Conservation (phyloP, 148 eudicot genomes). For the Camellia granthamiana region DNA sequence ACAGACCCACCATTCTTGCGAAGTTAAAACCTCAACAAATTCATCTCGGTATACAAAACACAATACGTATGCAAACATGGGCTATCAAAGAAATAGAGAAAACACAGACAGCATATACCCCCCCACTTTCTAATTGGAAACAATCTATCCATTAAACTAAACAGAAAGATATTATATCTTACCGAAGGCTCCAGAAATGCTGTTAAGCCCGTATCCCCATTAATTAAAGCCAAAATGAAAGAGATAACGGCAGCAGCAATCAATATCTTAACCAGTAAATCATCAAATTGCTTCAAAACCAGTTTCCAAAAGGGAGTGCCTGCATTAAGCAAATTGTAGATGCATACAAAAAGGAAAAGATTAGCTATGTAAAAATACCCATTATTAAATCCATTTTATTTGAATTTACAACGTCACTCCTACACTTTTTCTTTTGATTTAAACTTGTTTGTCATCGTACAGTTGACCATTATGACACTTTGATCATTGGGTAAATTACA, state of each 20-base stretch:
- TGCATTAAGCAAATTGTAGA: slow-evolving; percentile 32
- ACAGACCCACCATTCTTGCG: neutral
- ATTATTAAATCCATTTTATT: no score
- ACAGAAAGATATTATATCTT: slow-evolving; percentile 29
- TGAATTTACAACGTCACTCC: no score
- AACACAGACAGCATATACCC: neutral
- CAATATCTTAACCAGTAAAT: slow-evolving; percentile 93
- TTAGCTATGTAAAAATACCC: neutral
- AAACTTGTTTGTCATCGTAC: no score
- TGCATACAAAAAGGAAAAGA: neutral
- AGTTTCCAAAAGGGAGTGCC: slow-evolving; percentile 97
- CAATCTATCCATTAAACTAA: neutral
- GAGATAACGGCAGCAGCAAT: slow-evolving; percentile 92
- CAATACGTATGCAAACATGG: neutral
- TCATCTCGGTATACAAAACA: neutral
- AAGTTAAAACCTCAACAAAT: neutral
- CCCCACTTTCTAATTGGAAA: neutral
- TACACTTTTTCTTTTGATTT: no score
- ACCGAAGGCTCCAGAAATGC: slow-evolving; percentile 98
- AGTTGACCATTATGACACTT: no score
- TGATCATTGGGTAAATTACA: no score
- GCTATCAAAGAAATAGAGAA: neutral
- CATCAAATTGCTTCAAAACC: slow-evolving; percentile 97
- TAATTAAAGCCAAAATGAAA: slow-evolving; percentile 79
- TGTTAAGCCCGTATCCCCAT: slow-evolving; percentile 94